These are phyloP conservation scores for Aureobasidium sp. DNA, from an alignment of 2,329 filamentous ascomycete genomes.

Conservation along the genomic window DNA sequence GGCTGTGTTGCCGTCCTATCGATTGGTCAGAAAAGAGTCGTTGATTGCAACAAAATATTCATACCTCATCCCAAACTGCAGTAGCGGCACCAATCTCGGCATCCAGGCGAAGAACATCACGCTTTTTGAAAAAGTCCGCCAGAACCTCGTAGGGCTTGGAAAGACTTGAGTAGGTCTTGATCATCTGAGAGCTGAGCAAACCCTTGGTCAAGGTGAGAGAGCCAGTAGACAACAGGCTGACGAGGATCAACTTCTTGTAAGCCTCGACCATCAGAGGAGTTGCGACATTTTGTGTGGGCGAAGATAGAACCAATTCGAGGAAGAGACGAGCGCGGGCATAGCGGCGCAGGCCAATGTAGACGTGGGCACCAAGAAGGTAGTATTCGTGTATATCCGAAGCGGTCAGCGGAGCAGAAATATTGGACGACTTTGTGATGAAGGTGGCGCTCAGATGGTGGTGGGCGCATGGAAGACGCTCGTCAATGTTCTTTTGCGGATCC, in stretches of 20 bases:
- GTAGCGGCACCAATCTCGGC: constrained; percentile 56
- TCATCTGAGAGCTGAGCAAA: constrained; percentile 46
- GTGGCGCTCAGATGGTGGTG: constrained; percentile 40
- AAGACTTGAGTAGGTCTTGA: constrained; percentile 51
- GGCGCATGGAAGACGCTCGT: constrained; percentile 36
- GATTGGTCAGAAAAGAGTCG: no score
- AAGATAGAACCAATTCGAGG: constrained; percentile 50
- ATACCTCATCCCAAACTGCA: constrained; percentile 47
- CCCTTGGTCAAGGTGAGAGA: constrained; percentile 50
- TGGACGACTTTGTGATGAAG: constrained; percentile 55
- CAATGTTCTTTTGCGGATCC: constrained; percentile 26
- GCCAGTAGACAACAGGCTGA: constrained; percentile 65
- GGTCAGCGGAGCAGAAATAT: constrained; percentile 51
- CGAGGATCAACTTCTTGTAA: constrained; percentile 84
- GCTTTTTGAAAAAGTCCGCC: constrained; percentile 59
- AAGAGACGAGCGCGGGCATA: constrained; percentile 40
- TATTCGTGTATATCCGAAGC: constrained; percentile 48
- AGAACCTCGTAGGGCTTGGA: constrained; percentile 66
- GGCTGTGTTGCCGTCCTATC: constrained; percentile 54
- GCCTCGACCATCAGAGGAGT: constrained; percentile 74
- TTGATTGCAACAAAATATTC: background rate
- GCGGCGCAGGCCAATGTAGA: constrained; percentile 39
- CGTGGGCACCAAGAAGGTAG: constrained; percentile 45
- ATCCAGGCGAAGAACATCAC: constrained; percentile 53
- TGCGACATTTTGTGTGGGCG: constrained; percentile 56